These are phyloP conservation scores for Eremothecium gossypii DNA, from an alignment of 1,139 yeast genomes.

Conservation along the genomic window DNA sequence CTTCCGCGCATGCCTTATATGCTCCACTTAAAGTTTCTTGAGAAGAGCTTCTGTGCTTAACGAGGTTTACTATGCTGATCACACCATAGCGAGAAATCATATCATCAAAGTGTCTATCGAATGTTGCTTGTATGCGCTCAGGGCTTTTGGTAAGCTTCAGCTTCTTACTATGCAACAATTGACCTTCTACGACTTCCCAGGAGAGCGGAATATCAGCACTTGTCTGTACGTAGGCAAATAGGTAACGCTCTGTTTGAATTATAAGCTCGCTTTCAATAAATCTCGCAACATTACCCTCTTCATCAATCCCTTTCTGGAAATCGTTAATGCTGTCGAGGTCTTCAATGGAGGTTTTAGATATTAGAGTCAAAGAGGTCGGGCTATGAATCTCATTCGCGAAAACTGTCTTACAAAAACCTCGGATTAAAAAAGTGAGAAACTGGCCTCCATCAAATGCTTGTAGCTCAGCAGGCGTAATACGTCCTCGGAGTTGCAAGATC, in stretches of 20 bases:
- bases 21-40: constrained; percentile 36
- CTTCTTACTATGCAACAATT: constrained; percentile 42
- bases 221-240: constrained; percentile 50
- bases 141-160: constrained; percentile 48
- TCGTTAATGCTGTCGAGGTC: constrained; percentile 57
- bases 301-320: constrained; percentile 55
- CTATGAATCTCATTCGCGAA: constrained; percentile 31
- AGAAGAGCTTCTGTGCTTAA: constrained; percentile 31
- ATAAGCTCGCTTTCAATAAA: constrained; percentile 60
- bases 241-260: constrained; percentile 42
- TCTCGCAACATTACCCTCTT: constrained; percentile 59
- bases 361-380: constrained; percentile 45
- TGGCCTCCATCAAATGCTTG: constrained; percentile 45
- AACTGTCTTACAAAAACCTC: constrained; percentile 55
- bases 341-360: constrained; percentile 57
- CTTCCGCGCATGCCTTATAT: constrained; percentile 29
- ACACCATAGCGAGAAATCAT: constrained; percentile 53
- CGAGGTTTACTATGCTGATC: constrained; percentile 49
- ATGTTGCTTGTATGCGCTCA: constrained; percentile 58
- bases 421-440: constrained; percentile 47
- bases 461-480: constrained; percentile 44
- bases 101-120: constrained; percentile 52
- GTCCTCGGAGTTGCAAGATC: constrained; percentile 47
- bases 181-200: constrained; percentile 46
- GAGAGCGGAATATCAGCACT: constrained; percentile 65